phyloP scores from a whole-genome alignment of 106 monocot species.

The Dactylorhiza incarnata region DNA sequence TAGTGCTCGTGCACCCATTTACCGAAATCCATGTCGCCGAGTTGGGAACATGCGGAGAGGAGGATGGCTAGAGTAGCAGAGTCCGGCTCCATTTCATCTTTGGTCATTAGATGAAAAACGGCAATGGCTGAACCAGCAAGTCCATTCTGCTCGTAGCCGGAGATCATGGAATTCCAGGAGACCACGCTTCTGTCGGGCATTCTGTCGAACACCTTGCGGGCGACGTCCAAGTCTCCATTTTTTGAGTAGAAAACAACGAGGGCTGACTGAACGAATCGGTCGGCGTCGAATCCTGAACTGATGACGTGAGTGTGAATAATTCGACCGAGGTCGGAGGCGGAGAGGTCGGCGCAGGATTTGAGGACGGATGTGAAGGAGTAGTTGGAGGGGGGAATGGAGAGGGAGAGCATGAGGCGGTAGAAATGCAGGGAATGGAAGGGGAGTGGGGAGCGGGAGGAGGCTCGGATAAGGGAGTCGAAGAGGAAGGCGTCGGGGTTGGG shows the following conservation, averaged over 20 bases:
- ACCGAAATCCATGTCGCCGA: slow-evolving; percentile 29
- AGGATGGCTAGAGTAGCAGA: slow-evolving; percentile 40
- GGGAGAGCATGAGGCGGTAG: slow-evolving; percentile 31
- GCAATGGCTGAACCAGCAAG: slow-evolving; percentile 23
- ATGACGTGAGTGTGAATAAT: slow-evolving; percentile 30
- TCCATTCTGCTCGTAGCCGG: slow-evolving; percentile 66
- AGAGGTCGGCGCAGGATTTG: slow-evolving; percentile 40
- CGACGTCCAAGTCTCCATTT: slow-evolving; percentile 20
- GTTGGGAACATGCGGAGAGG: slow-evolving; percentile 43
- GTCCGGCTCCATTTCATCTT: slow-evolving; percentile 21
- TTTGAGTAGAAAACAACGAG: slow-evolving; percentile 41
- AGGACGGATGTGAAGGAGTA: slow-evolving; percentile 52
- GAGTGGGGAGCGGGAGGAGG: slow-evolving; percentile 22
- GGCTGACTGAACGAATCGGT: slow-evolving; percentile 37
- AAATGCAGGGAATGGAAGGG: slow-evolving; percentile 24
- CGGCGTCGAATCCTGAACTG: slow-evolving; percentile 20
- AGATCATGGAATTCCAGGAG: slow-evolving; percentile 55
- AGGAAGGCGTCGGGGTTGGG: slow-evolving; percentile 51
- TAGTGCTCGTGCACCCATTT: slow-evolving; percentile 25
- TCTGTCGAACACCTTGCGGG: slow-evolving; percentile 46
- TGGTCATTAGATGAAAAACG: slow-evolving; percentile 25
- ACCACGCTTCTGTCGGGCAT: slow-evolving; percentile 28
- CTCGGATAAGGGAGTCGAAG: slow-evolving; percentile 38
- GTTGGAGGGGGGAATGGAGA: slow-evolving; percentile 20
- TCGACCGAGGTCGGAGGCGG: slow-evolving; percentile 17